phyloP scores from a whole-genome alignment of 2,329 filamentous ascomycete genomes.

The Madurella fahalii region DNA sequence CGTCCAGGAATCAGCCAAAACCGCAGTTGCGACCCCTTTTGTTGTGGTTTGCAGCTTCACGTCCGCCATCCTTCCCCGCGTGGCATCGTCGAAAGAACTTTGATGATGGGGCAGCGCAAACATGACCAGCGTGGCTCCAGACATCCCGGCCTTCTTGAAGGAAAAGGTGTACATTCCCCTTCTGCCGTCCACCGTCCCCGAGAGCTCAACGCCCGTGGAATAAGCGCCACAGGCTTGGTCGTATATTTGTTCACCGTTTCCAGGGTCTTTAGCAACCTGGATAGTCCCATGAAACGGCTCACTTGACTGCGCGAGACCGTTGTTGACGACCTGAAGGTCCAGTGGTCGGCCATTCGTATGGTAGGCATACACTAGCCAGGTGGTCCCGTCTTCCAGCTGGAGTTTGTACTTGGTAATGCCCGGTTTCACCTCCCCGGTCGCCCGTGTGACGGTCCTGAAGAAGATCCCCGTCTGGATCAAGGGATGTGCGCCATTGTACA shows the following conservation, averaged over 20 bases:
- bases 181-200: conserved; percentile 55
- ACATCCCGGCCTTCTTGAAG: conserved; percentile 67
- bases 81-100: conserved; percentile 62
- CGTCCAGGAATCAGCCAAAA: conserved; percentile 70
- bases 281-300: conserved; percentile 70
- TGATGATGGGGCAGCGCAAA: conserved; percentile 86
- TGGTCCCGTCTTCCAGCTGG: conserved; percentile 64
- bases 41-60: conserved; percentile 73
- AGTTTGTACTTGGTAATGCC: conserved; percentile 74
- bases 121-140: conserved; percentile 64
- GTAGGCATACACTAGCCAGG: conserved; percentile 79
- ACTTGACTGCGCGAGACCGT: conserved; percentile 60
- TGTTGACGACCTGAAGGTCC: conserved; percentile 64
- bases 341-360: conserved; percentile 56
- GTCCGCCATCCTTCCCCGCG: conserved; percentile 48
- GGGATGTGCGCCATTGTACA: conserved; percentile 68
- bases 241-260: conserved; percentile 61
- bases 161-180: conserved; percentile 68
- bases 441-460: conserved; percentile 63
- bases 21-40: conserved; percentile 73
- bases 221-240: conserved; percentile 76
- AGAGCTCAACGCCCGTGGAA: conserved; percentile 58
- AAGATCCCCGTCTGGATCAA: conserved; percentile 70
- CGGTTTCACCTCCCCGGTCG: conserved; percentile 52
- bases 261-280: conserved; percentile 76